Percentiles rank a stretch among this genome's conserved stretches.
phyloP scores from a whole-genome alignment of 169 alveolate genomes.

The Amoebophrya sp. region DNA sequence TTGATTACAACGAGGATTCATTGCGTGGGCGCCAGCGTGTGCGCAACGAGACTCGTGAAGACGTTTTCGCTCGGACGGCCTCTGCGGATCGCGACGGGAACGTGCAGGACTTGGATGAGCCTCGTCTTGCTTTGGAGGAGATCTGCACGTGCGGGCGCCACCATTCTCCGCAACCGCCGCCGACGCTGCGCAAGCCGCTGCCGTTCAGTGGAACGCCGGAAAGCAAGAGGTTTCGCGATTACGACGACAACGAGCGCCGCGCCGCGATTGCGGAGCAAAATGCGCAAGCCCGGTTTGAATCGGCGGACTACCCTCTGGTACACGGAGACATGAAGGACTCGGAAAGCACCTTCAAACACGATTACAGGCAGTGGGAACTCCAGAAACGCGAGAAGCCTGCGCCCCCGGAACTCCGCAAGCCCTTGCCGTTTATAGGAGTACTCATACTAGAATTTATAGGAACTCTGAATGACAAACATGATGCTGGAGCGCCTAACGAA shows the following conservation, averaged over 20 bases:
- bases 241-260: neutral
- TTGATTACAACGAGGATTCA: no score
- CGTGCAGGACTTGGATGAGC: no score
- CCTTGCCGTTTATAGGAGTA: neutral
- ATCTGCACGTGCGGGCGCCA: neutral
- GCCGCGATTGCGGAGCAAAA: neutral
- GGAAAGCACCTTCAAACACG: neutral
- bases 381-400: neutral
- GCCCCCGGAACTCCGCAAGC: neutral
- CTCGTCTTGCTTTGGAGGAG: neutral
- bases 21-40: no score
- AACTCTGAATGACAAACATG: no score
- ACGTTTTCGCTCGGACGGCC: no score
- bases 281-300: neutral
- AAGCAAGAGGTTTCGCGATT: neutral
- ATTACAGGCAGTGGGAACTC: neutral
- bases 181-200: slow-evolving; percentile 8
- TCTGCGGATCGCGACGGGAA: no score
- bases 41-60: no score
- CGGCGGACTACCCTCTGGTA: neutral
- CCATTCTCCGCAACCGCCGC: neutral
- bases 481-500: no score
- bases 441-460: no score
- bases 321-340: neutral
- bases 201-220: neutral